Evolutionary conservation across 352 stramenopile genomes (phyloP).

Genomic region (Phytopythium kandeliae): DNA sequence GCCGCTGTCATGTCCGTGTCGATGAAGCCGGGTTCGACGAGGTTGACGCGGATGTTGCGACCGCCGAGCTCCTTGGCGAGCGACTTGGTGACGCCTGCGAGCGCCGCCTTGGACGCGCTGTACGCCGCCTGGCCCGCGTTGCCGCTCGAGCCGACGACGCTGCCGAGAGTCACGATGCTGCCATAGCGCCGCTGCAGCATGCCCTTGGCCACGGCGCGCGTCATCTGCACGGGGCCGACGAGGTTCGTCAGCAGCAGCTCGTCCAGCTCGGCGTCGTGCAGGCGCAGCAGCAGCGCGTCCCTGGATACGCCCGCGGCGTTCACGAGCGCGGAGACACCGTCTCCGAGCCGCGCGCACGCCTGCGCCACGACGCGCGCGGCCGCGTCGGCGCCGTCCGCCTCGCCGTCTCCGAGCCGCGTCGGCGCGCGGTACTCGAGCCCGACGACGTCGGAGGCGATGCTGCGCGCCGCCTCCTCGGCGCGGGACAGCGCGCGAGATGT

Average conservation of each 20-base stretch:
- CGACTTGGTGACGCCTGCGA: conserved; percentile 70
- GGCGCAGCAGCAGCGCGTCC: conserved; percentile 65
- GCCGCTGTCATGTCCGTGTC: conserved; percentile 72
- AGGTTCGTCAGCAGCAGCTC: conserved; percentile 73
- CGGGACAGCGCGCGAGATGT: conserved; percentile 57
- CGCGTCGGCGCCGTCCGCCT: conserved; percentile 3
- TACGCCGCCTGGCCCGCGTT: conserved; percentile 82
- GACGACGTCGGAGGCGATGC: conserved; percentile 40
- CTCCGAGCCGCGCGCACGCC: conserved; percentile 29
- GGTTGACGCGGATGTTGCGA: conserved; percentile 83
- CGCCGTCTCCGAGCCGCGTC: conserved; percentile 10
- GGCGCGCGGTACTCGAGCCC: conserved; percentile 57
- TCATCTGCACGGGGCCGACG: conserved; percentile 64
- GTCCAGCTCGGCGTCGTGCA: conserved; percentile 56
- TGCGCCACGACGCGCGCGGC: conserved; percentile 35
- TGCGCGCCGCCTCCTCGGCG: conserved; percentile 39
- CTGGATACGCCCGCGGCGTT: conserved; percentile 69
- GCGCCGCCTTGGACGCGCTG: conserved; percentile 73
- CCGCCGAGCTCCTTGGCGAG: conserved; percentile 81
- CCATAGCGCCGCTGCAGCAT: conserved; percentile 73
- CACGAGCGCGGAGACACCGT: conserved; percentile 46
- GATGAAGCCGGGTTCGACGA: conserved; percentile 85
- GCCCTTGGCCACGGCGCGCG: conserved; percentile 62
- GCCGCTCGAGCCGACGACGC: conserved; percentile 65
- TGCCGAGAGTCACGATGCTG: conserved; percentile 82